Evolutionary conservation across 1,284 basidiomycete genomes (phyloP).

Genomic region (Moesziomyces sp.): DNA sequence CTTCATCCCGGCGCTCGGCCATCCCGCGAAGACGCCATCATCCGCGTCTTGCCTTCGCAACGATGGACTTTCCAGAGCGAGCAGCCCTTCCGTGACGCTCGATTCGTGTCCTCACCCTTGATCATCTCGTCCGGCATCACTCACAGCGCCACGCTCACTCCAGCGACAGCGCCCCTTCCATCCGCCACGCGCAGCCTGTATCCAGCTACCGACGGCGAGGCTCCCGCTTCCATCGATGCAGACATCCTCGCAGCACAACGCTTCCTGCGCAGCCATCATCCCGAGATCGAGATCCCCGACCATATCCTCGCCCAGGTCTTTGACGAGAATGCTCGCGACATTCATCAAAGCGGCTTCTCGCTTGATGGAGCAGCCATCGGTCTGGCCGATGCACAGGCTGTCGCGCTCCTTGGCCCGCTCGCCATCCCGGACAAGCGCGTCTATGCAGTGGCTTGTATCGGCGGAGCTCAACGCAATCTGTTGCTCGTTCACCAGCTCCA

Average conservation of each 20-base stretch:
- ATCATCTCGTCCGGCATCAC: neutral
- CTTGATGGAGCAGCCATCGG: conserved; percentile 18
- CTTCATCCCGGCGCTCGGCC: conserved; percentile 18
- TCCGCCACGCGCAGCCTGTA: conserved; percentile 12
- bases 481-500: conserved; percentile 37
- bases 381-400: conserved; percentile 26
- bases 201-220: conserved; percentile 2
- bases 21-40: conserved; percentile 5
- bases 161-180: conserved; percentile 7
- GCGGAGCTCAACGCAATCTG: conserved; percentile 24
- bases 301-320: conserved; percentile 20
- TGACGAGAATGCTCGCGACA: conserved; percentile 18
- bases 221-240: conserved; percentile 33
- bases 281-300: conserved; percentile 35
- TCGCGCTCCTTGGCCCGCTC: conserved; percentile 34
- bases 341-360: conserved; percentile 9
- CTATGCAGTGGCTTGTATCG: conserved; percentile 21
- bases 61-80: conserved; percentile 20
- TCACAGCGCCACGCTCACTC: conserved; percentile 10
- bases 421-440: neutral
- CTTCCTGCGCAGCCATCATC: conserved; percentile 20
- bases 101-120: neutral
- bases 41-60: conserved; percentile 10
- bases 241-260: conserved; percentile 31
- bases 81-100: neutral